Evolutionary conservation across 106 monocot species (phyloP), one percentile per base, ranked within the genome.

Genomic region (Platanthera zijinensis): DNA sequence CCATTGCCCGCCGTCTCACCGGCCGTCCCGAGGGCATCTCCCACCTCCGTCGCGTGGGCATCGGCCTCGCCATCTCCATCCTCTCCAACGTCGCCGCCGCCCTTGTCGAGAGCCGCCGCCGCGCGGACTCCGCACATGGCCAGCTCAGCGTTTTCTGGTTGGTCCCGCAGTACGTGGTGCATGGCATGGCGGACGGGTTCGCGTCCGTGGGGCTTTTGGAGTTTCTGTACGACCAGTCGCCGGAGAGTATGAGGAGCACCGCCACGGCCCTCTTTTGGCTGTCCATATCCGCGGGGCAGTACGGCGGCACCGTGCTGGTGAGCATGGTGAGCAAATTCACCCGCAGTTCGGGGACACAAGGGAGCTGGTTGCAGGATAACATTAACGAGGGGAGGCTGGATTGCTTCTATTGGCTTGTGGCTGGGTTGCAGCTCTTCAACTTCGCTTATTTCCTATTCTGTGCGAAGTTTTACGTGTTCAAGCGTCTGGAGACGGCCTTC

Each of bases 201-300:
- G 61, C 52, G 57, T 81, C 80, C 2, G 90, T 90, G 17, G 90
- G 85, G 6, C 85, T 83, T 56, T 78, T 92, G 80, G 89, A 92
- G 82, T 93, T 93, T n/a, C 53, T 87, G 11, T 90, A 87, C 74
- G 87, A 93, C 66, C 90, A 93, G 79, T 77, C 90, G 21, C 89
- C 92, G 13, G 92, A 93, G 80, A 90, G 92, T 84, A 90, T 90
- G 90, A 71, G 87, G 48, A 93, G 92, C 80, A 87, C 79, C 0
- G 85, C 85, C 4, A 71, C 83, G 11, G 92, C 87, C 14, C 82
- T 92, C 49, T 89, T 80, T 76, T 89, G 87, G 84, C 80, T 93
- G 2, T 79, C 92, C 1, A 49, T 71, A 15, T 83, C 89, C 1
- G 59, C 85, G 6, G 92, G 92, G 48, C 84, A 74, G 74, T 91